A percentile compares a stretch with the other conserved stretches of the same genome.
Conservation (phyloP, 2,329 filamentous ascomycete species). For the Colletotrichum tofieldiae region DNA sequence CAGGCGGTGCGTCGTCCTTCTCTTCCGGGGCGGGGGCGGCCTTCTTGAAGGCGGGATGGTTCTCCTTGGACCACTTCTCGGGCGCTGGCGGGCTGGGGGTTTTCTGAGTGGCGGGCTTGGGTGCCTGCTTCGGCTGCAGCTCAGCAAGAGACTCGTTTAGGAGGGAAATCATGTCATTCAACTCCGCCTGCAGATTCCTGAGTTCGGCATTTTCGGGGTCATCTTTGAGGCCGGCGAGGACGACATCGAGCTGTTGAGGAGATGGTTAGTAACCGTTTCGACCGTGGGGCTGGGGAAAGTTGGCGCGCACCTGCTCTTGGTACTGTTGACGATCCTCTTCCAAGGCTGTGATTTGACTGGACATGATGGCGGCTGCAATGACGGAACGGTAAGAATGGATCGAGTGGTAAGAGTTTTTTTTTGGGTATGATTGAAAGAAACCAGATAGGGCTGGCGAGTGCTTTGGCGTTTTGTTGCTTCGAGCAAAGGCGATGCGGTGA, state of each 20-base stretch:
- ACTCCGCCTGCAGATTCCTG: constrained; percentile 82
- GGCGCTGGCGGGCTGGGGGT: constrained; percentile 68
- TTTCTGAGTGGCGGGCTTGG: constrained; percentile 59
- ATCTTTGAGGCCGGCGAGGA: constrained; percentile 82
- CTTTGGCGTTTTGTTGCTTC: neutral
- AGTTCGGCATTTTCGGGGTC: constrained; percentile 87
- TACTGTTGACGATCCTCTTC: constrained; percentile 70
- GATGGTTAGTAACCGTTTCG: constrained; percentile 41
- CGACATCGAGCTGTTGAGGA: constrained; percentile 78
- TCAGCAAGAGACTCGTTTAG: constrained; percentile 87
- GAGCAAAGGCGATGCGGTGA: neutral
- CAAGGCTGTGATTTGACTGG: constrained; percentile 58
- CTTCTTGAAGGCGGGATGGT: constrained; percentile 83
- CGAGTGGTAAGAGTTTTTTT: no score
- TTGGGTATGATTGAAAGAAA: neutral
- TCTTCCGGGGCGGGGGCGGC: constrained; percentile 59
- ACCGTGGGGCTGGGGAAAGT: neutral
- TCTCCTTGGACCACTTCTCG: constrained; percentile 85
- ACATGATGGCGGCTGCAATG: constrained; percentile 35
- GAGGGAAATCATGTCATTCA: constrained; percentile 85
- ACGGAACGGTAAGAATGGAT: neutral
- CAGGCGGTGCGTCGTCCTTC: constrained; percentile 68
- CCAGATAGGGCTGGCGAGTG: neutral
- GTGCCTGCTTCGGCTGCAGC: constrained; percentile 73
- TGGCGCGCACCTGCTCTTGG: constrained; percentile 67